Evolutionary conservation across 257 asterid genomes (phyloP).

Genomic region (Nicotiana tabacum): DNA sequence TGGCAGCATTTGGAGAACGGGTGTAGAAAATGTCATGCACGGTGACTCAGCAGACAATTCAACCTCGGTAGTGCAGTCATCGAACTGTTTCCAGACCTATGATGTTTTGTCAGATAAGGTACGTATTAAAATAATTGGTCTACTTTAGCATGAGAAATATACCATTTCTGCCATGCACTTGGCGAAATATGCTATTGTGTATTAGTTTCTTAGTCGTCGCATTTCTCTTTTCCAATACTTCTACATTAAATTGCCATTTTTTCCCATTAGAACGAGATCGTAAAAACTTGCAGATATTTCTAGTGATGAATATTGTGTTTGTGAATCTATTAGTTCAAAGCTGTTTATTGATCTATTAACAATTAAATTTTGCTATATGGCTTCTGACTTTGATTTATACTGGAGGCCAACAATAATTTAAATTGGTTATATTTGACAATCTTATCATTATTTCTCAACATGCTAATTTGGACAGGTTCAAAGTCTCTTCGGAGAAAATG

Average conservation of each 20-base stretch:
- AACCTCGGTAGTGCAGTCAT: constrained; percentile 33
- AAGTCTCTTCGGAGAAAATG: constrained; percentile 34
- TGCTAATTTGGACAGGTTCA: constrained; percentile 39
- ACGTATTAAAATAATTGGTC: constrained; percentile 10
- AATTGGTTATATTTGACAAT: constrained; percentile 11
- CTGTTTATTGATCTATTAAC: neutral
- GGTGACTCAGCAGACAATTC: constrained; percentile 37
- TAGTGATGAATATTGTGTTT: neutral
- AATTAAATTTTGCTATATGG: neutral
- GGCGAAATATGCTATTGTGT: neutral
- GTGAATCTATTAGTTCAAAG: neutral
- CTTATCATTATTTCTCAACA: constrained; percentile 5
- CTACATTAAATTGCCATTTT: neutral
- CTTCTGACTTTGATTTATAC: neutral
- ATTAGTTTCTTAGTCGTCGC: neutral
- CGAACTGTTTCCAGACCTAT: constrained; percentile 43
- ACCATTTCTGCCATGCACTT: neutral
- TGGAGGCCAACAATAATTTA: neutral
- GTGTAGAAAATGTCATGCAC: constrained; percentile 40
- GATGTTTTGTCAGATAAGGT: constrained; percentile 62
- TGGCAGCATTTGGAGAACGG: constrained; percentile 47
- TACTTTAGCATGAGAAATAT: neutral
- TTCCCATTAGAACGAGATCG: neutral
- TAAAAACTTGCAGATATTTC: neutral
- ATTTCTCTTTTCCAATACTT: neutral